Conservation (phyloP, 768 basidiomycete genomes). For the Coprinopsis strossmayeri region DNA sequence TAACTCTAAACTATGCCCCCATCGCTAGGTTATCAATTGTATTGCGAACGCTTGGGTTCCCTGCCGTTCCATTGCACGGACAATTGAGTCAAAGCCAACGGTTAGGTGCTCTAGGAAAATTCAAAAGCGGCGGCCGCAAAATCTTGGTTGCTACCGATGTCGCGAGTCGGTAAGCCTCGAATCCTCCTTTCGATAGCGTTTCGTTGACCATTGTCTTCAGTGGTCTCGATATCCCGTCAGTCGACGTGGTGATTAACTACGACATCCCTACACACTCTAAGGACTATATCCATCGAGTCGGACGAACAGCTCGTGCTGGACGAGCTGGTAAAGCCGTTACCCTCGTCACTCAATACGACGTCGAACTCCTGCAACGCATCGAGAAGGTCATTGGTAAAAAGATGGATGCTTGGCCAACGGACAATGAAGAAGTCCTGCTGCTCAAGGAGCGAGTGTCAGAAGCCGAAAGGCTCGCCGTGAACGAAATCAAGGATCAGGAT, state of each 20-base stretch:
- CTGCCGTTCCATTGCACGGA: conserved; percentile 93
- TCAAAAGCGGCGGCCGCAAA: conserved; percentile 89
- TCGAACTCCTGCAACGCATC: conserved; percentile 92
- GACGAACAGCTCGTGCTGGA: conserved; percentile 96
- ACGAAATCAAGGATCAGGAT: conserved; percentile 70
- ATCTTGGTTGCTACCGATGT: conserved; percentile 96
- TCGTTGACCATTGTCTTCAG: conserved; percentile 29
- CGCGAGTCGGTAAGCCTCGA: conserved; percentile 67
- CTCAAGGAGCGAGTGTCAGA: conserved; percentile 86
- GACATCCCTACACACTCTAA: conserved; percentile 97
- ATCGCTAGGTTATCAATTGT: conserved; percentile 80
- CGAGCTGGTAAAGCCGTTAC: conserved; percentile 94
- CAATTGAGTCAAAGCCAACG: conserved; percentile 92
- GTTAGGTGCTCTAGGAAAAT: conserved; percentile 88
- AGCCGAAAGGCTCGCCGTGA: conserved; percentile 70
- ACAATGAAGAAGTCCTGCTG: conserved; percentile 83
- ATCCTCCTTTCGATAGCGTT: neutral
- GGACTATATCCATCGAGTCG: conserved; percentile 98
- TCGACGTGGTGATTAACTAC: conserved; percentile 96
- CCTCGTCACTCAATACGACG: conserved; percentile 98
- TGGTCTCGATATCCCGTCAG: conserved; percentile 92
- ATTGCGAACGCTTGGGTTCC: conserved; percentile 84
- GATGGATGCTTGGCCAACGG: conserved; percentile 82
- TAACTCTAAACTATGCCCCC: neutral
- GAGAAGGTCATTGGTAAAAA: conserved; percentile 90